Evolutionary conservation across 73 alveolate genomes (phyloP), one percentile per base, ranked within the genome.

Genomic region (Paramecium biaurelia): DNA sequence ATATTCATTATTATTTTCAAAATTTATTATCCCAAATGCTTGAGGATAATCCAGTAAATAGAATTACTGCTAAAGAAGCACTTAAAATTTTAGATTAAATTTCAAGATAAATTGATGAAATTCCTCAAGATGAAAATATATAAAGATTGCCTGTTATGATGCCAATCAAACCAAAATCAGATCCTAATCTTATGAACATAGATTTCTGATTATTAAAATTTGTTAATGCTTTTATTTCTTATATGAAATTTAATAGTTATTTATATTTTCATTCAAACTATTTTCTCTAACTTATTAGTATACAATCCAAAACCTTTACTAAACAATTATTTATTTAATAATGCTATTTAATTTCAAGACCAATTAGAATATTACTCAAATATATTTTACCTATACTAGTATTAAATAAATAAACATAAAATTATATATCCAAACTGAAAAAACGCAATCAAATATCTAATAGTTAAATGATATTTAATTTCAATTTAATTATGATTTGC

Each of bases 401-500:
- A 38, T 38, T 38, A 38, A 38, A n/a, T n/a, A n/a, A n/a, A n/a
- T n/a, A n/a, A 38, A 38, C 47, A 38, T 38, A 38, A 38, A 53
- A 53, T 2, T 53, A 5, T 1, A 15, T 53, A 53, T 53, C 2
- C 11, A 53, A 53, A 18, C 68, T 18, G 68, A 53, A 53, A 53
- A 53, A 53, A 53, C 68, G 68, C 68, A 53, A n/a, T 63, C 45
- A 30, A 30, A 30, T 63, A 30, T 63, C 41, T 63, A 63, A 63
- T 63, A 63, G 84, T 30, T 30, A 7, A 63, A 23, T 63, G 84
- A 63, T 63, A 30, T 63, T 63, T 18, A 53, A 53, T 53, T 63
- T 63, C 84, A 63, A 63, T 63, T 30, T 63, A 74, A 74, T 37
- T n/a, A 74, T 74, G 87, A 74, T 74, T 74, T 74, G 87, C 45